Conservation (phyloP, 2,329 filamentous ascomycete genomes). For the Fusarium paranaense region DNA sequence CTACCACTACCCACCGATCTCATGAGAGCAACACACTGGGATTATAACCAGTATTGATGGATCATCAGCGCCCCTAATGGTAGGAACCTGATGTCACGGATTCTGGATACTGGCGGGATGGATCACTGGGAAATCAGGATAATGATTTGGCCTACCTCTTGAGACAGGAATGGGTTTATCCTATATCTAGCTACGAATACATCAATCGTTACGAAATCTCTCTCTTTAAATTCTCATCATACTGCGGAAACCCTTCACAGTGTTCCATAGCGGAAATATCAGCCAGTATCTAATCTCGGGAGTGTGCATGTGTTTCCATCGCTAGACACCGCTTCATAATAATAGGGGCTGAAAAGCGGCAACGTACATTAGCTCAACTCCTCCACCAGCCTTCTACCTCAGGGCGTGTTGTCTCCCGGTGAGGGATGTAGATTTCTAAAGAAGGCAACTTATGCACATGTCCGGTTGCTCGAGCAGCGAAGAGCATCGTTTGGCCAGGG, state of each 20-base stretch:
- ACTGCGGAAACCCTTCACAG: not conserved
- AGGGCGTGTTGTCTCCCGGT: too few species aligned
- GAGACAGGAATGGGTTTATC: not conserved
- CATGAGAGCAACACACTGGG: not conserved
- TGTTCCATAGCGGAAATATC: too few species aligned
- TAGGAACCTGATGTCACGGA: not conserved
- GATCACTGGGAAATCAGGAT: not conserved
- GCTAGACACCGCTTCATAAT: not conserved
- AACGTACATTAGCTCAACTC: not conserved
- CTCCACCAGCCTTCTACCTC: not conserved
- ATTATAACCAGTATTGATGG: not conserved
- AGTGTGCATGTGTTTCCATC: not conserved
- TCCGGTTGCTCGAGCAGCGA: not conserved
- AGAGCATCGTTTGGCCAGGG: not conserved
- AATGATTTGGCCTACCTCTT: not conserved
- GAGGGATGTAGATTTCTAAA: not conserved
- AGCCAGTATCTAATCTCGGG: not conserved
- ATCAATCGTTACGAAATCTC: not conserved
- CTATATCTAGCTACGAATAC: not conserved
- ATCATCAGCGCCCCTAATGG: too few species aligned
- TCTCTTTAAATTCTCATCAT: not conserved
- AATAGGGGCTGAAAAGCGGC: not conserved
- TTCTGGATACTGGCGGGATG: not conserved
- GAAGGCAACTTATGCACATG: not conserved
- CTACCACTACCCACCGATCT: not conserved